phyloP scores from a whole-genome alignment of 257 asterid genomes.

The Ilex asprella region DNA sequence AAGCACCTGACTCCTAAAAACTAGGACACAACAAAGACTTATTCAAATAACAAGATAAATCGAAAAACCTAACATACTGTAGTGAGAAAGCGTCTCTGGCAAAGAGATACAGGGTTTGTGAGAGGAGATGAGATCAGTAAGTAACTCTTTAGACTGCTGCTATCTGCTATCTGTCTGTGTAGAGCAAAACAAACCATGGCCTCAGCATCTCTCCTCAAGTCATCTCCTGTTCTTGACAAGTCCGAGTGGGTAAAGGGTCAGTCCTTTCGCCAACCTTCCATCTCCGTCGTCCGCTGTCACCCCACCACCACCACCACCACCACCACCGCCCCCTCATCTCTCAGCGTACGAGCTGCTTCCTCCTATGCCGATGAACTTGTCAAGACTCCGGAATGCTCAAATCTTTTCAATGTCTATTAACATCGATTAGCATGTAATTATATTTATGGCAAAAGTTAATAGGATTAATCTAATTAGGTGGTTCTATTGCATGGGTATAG shows the following conservation, averaged over 20 bases:
- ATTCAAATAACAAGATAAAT: too few species aligned
- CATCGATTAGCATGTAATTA: neutral
- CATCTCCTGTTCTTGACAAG: slow-evolving; percentile 67
- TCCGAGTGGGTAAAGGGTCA: slow-evolving; percentile 78
- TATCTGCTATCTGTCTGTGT: too few species aligned
- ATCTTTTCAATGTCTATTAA: neutral
- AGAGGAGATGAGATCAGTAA: slow-evolving; percentile 46
- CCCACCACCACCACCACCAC: slow-evolving; percentile 38
- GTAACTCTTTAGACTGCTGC: neutral
- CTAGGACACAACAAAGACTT: too few species aligned
- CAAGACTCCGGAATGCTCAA: slow-evolving; percentile 66
- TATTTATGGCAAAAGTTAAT: neutral
- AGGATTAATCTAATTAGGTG: too few species aligned
- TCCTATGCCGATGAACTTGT: slow-evolving; percentile 87
- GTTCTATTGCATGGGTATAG: slow-evolving; percentile 25
- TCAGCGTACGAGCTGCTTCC: slow-evolving; percentile 49
- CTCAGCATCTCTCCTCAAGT: slow-evolving; percentile 78
- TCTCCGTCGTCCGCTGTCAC: slow-evolving; percentile 40
- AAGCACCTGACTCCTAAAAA: too few species aligned
- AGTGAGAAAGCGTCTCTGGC: slow-evolving; percentile 32
- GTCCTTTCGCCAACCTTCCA: slow-evolving; percentile 52
- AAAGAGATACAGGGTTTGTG: slow-evolving; percentile 23
- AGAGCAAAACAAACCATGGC: slow-evolving; percentile 41
- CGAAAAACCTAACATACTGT: too few species aligned
- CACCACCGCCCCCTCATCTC: neutral